Base-by-base conservation (phyloP, 1,284 basidiomycete genomes). In the Puccinia novopanici region DNA sequence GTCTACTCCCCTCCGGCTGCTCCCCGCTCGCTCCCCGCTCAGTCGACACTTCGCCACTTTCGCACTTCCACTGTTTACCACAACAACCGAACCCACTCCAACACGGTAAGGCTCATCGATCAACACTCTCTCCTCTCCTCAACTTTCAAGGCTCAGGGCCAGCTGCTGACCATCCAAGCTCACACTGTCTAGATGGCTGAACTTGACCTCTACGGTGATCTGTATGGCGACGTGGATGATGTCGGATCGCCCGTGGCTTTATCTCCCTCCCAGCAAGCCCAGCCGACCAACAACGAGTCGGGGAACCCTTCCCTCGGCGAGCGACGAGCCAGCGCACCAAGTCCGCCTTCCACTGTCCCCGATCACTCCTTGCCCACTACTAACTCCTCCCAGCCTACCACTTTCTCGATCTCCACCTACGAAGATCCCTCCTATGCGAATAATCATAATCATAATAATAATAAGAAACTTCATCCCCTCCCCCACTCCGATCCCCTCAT, bases 181-280 rank as follows among this genome's bases (percentile, higher is more conserved):
- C 19, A 50, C n/a, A 48, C 40, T 22, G 37, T 34, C 4, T 34
- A 27, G 67, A 79, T 79, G 77, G 77, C 77, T 50, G 77, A 79
- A 72, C 67, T 79, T 19, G 77, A 79, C 55, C 77, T 79, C 22
- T 79, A 79, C 68, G 77, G 77, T n/a, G 77, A 79, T 48, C 68
- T 79, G 4, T 79, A 79, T 52, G 77, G 77, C 30, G 77, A 79
- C 50, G 77, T 79, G 3, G 77, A 79, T 50, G 77, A 79, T 48
- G 50, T 54, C 37, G 75, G 75, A 27, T 78, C 75, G 3, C 75
- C 75, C 15, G 75, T 78, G 12, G 75, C 61, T 45, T 48, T 78
- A 17, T 70, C 75, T 42, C 75, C 75, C 19, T 75, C 73, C 27
- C 73, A 61, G 12, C 68, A 48, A 72, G 40, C 45, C 12, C 37